Evolutionary conservation across 257 asterid genomes (phyloP), one percentile per base, ranked within the genome.

Genomic region (Nicotiana knightiana): DNA sequence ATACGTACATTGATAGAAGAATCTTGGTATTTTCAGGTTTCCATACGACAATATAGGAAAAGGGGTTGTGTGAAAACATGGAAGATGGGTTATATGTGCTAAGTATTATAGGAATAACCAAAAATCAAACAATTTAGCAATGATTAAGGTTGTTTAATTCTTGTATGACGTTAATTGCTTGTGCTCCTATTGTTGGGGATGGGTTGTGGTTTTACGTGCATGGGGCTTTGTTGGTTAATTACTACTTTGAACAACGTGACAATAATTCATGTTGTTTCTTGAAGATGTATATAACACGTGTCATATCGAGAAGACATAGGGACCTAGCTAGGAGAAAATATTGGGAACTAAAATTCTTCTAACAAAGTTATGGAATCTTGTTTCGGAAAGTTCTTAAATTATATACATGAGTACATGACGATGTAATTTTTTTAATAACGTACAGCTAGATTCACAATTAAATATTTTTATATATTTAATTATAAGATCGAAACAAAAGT

Each of bases 141-240:
- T 51, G 37, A 75, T 24, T 46, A 71, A 71, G 79, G 79, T 46
- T 48, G 62, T 73, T 73, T 59, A 68, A 68, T 68, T 68, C 33
- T 39, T 39, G n/a, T 67, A 37, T 35, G 76, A 37, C 9, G 51
- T 71, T 70, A 11, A 21, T 46, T 46, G 32, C 39, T 9, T 71
- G 24, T 71, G 35, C 21, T 71, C 80, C 80, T 75, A 75, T 75
- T 75, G 46, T 75, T 75, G n/a, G 11, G 80, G 64, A 75, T 75
- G 63, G n/a, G 63, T 51, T 75, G 80, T 75, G 80, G 80, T 26
- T 26, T 75, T 51, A 75, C 80, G 80, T 75, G 80, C 80, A 75
- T 75, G 80, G 59, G 63, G 8, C 24, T 28, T 75, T 51, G 28
- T 48, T 48, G 62, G 79, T 75, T 75, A 51, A 24, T 15, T 48